Evolutionary conservation across 2,329 filamentous ascomycete species (phyloP).

Genomic region (Fusarium sp.): DNA sequence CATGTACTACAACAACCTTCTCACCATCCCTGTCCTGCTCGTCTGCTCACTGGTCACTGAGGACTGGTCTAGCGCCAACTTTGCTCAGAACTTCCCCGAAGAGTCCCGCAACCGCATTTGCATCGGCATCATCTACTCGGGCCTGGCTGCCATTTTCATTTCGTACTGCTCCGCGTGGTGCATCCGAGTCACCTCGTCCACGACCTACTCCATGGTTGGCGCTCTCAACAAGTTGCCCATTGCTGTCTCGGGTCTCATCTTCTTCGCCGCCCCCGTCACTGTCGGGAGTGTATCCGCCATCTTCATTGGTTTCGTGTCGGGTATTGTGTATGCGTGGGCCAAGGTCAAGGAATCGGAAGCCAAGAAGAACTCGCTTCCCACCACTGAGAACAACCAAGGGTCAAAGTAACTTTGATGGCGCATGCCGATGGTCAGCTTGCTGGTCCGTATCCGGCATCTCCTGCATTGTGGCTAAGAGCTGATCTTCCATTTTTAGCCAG

Average conservation of each 20-base stretch:
- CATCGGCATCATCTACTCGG: constrained; percentile 91
- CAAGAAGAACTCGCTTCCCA: constrained; percentile 67
- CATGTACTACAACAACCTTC: constrained; percentile 99
- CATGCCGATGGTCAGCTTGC: background rate
- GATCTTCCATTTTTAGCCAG: constrained; percentile 1
- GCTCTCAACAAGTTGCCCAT: constrained; percentile 98
- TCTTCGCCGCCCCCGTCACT: constrained; percentile 95
- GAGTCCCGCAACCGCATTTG: constrained; percentile 82
- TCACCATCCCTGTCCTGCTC: constrained; percentile 92
- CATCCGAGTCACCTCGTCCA: constrained; percentile 95
- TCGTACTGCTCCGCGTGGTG: constrained; percentile 99
- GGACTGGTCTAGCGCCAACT: constrained; percentile 90
- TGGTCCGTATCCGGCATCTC: background rate
- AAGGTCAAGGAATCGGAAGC: constrained; percentile 66
- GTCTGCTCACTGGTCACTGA: constrained; percentile 84
- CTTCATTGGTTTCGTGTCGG: constrained; percentile 87
- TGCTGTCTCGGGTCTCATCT: constrained; percentile 88
- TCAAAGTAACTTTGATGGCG: constrained; percentile 25
- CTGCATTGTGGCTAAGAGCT: background rate
- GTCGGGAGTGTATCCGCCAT: constrained; percentile 95
- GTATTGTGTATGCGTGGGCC: constrained; percentile 88
- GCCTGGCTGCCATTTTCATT: constrained; percentile 93
- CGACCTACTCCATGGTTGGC: constrained; percentile 98
- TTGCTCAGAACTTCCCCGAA: constrained; percentile 86
- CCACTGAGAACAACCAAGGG: constrained; percentile 55